A percentile compares a stretch with the other conserved stretches of the same genome.
Conservation (phyloP, 768 basidiomycete genomes). For the Zangia roseola region DNA sequence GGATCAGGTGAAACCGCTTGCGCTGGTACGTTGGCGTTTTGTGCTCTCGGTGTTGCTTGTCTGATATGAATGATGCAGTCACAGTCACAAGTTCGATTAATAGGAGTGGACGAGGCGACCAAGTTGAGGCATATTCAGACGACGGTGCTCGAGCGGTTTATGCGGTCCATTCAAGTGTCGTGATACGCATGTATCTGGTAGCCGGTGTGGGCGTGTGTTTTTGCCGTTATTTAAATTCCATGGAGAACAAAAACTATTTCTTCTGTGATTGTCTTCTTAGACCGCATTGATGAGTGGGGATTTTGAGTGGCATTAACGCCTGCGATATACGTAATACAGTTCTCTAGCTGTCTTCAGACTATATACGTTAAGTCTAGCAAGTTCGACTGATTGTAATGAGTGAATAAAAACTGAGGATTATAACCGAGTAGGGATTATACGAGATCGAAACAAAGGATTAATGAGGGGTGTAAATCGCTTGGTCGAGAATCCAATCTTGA, state of each 20-base stretch:
- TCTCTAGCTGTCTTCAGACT: no score
- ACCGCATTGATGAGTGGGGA: no score
- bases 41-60: conserved; percentile 1
- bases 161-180: conserved; percentile 49
- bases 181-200: conserved; percentile 14
- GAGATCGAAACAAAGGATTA: no score
- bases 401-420: no score
- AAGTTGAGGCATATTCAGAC: conserved; percentile 63
- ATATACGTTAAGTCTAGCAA: no score
- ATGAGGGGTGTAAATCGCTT: no score
- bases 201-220: conserved; percentile 9
- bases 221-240: conserved; percentile 22
- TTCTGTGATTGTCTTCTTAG: no score
- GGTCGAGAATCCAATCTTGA: no score
- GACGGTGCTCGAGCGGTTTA: conserved; percentile 62
- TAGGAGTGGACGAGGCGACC: conserved; percentile 53
- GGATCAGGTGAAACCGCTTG: conserved; percentile 58
- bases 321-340: no score
- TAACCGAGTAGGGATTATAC: no score
- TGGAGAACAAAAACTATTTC: not conserved
- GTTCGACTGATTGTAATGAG: no score
- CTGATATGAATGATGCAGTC: conserved; percentile 15
- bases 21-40: conserved; percentile 47
- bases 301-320: no score
- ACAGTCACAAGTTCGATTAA: conserved; percentile 45